These are phyloP conservation scores for Trichoderma simmonsii DNA, from an alignment of 2,329 filamentous ascomycete species.

Conservation along the genomic window DNA sequence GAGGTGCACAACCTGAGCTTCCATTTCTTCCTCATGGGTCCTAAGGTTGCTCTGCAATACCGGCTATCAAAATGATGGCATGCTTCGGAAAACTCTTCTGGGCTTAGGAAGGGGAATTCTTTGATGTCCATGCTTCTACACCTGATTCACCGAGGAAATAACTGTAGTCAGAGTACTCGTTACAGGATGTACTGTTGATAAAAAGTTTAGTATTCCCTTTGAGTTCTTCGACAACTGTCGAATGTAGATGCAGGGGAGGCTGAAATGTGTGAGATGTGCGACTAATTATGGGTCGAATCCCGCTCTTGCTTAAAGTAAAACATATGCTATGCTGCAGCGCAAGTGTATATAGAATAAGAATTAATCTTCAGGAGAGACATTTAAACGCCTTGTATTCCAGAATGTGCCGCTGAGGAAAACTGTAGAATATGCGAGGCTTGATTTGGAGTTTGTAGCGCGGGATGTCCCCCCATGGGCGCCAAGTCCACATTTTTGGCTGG, in stretches of 20 bases:
- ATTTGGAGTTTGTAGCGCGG: background rate
- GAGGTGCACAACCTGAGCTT: constrained; percentile 52
- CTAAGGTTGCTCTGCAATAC: constrained; percentile 58
- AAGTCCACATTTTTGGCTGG: background rate
- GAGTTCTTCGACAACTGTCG: background rate
- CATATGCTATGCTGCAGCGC: background rate
- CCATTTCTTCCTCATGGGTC: constrained; percentile 52
- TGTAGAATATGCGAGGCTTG: background rate
- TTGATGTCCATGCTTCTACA: constrained; percentile 40
- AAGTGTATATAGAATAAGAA: background rate
- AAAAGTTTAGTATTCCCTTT: background rate
- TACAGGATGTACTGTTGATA: too few relatives aligned
- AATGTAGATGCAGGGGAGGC: background rate
- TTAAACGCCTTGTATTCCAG: background rate
- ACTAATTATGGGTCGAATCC: background rate
- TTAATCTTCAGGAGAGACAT: background rate
- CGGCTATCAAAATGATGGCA: constrained; percentile 60
- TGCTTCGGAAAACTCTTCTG: constrained; percentile 61
- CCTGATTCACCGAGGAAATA: background rate
- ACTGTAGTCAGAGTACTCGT: background rate
- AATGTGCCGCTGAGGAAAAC: background rate
- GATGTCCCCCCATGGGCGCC: background rate
- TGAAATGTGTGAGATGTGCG: background rate
- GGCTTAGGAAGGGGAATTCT: constrained; percentile 59
- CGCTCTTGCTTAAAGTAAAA: background rate